Base-by-base conservation (phyloP, 441 rosid genomes). In the Cnidoscolus chayamansa region DNA sequence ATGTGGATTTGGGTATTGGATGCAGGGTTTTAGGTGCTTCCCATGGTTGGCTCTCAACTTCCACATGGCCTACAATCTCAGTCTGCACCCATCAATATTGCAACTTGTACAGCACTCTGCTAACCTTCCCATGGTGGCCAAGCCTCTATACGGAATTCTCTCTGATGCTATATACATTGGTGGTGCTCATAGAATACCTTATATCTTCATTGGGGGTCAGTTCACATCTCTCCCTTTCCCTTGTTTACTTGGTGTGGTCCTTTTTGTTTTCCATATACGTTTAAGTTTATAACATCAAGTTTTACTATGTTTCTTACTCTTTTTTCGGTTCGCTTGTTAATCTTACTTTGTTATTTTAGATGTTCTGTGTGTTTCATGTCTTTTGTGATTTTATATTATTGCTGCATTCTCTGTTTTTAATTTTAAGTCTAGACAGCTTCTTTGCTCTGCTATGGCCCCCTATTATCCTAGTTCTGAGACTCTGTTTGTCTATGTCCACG, bases 21-120 rank as follows among this genome's bases (percentile, higher is more conserved):
- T 87, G 32, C 96, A 92, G 71, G 97, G 97, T 1, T 88, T 86
- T 47, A 84, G 97, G 83, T 86, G 94, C 78, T 92, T 92, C 74
- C 94, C 97, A 53, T 92, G 97, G 97, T 76, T 92, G 76, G 88
- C 94, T 58, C 88, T 89, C 72, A 92, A 88, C 82, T 92, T 87
- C 78, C 91, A 90, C 77, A 85, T 92, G 94, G 93, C 88, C 54
- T 47, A 87, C 35, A 79, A 81, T 75, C 91, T 92, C 30, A 84
- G 76, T 45, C 76, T 92, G 79, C 79, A 84, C 53, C 97, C 97
- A 1, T 89, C 91, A 0, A 76, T 83, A 25, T 80, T 92, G 82
- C 97, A 92, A 91, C 89, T 92, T 49, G 89, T 90, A 69, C 96
- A 89, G 84, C 72, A 85, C 65, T 80, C 83, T 79, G 93, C 85